A percentile compares a stretch with the other conserved stretches of the same genome.
Conservation (phyloP, 129 eudicot genomes). For the Flaveria robusta region DNA sequence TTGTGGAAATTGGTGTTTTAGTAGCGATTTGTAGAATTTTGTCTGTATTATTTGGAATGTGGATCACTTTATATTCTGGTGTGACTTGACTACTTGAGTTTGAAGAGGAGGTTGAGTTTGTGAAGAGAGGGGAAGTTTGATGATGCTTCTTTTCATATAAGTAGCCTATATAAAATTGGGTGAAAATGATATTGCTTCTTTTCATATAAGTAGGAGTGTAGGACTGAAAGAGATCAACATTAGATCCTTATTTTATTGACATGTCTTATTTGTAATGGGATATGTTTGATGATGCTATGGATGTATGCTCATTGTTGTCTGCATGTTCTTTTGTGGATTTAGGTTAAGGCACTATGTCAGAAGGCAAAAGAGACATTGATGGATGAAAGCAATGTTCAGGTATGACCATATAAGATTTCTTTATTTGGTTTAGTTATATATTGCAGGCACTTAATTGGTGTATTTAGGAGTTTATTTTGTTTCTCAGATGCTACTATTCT, state of each 20-base stretch:
- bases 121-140: neutral
- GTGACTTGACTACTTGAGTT: neutral
- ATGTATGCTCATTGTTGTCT: neutral
- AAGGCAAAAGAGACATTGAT: slow-evolving; percentile 76
- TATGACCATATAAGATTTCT: slow-evolving; percentile 21
- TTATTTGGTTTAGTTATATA: neutral
- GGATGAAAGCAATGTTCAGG: slow-evolving; percentile 89
- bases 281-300: neutral
- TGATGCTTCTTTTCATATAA: neutral
- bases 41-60: neutral
- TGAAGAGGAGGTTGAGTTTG: neutral
- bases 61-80: neutral
- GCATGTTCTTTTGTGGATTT: slow-evolving; percentile 27
- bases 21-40: neutral
- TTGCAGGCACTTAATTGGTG: neutral
- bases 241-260: neutral
- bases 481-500: neutral
- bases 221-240: neutral
- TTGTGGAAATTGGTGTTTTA: neutral
- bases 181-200: neutral
- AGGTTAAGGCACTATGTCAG: slow-evolving; percentile 63
- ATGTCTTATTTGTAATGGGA: neutral
- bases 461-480: neutral
- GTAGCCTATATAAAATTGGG: neutral
- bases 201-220: neutral